Conservation (phyloP, 140 eudicot species). For the Senecio squalidus region DNA sequence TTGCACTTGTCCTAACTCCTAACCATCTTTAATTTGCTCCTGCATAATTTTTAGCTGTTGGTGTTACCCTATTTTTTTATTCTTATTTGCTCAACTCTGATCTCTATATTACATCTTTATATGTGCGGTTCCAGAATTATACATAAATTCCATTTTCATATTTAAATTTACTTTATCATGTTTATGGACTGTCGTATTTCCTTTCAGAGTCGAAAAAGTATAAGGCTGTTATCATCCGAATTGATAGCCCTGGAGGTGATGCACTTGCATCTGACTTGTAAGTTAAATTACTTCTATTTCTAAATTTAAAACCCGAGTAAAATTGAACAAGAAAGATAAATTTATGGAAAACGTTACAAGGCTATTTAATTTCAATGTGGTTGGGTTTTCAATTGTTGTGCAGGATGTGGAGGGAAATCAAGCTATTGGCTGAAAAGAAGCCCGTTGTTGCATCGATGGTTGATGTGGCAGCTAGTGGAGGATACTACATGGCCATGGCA, state of each 20-base stretch:
- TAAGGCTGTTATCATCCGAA: slow-evolving; percentile 80
- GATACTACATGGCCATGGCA: slow-evolving; percentile 99
- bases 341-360: too few species aligned
- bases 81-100: too few species aligned
- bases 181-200: slow-evolving; percentile 17
- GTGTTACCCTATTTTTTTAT: too few species aligned
- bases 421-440: slow-evolving; percentile 64
- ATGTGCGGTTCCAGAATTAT: background rate
- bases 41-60: too few species aligned
- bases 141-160: background rate
- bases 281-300: slow-evolving; percentile 33
- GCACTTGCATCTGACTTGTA: slow-evolving; percentile 94
- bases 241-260: slow-evolving; percentile 97
- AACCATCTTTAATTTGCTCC: too few species aligned
- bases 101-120: background rate
- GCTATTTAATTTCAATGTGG: background rate
- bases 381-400: background rate
- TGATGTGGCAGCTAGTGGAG: slow-evolving; percentile 99
- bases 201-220: slow-evolving; percentile 67
- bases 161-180: slow-evolving; percentile 7
- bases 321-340: too few species aligned
- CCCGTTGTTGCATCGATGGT: slow-evolving; percentile 98
- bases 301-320: background rate
- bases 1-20: background rate
- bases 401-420: slow-evolving; percentile 99